Evolutionary conservation across 129 eudicot genomes (phyloP).

Genomic region (Kitagawia praeruptora): DNA sequence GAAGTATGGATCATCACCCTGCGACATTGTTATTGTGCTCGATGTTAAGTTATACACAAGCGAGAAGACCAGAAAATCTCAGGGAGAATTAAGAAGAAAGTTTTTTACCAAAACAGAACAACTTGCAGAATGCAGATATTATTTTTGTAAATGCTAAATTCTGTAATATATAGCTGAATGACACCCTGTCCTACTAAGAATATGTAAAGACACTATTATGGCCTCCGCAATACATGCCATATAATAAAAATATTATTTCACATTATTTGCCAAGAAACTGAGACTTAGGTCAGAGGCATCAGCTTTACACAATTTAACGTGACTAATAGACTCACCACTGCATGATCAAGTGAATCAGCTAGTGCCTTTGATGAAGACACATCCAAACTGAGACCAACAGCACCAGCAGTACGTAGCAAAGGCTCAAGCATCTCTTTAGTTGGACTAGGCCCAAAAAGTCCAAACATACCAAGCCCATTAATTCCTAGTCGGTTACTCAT

Average conservation of each 20-base stretch:
- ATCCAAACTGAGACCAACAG: slow-evolving; percentile 78
- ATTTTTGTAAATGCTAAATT: too few relatives aligned
- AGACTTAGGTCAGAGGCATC: neutral
- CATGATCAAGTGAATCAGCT: slow-evolving; percentile 97
- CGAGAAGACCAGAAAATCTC: neutral
- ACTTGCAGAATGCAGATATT: too few relatives aligned
- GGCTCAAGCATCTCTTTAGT: slow-evolving; percentile 98
- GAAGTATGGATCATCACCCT: slow-evolving; percentile 94
- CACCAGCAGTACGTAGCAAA: slow-evolving; percentile 80
- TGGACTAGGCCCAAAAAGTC: slow-evolving; percentile 23
- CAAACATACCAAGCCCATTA: neutral
- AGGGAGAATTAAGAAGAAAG: too few relatives aligned
- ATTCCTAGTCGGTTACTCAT: neutral
- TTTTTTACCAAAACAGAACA: too few relatives aligned
- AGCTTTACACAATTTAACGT: neutral
- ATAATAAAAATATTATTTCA: too few relatives aligned
- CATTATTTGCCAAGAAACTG: too few relatives aligned
- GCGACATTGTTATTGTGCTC: slow-evolving; percentile 10
- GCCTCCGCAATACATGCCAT: too few relatives aligned
- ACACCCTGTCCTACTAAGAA: too few relatives aligned
- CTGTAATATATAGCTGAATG: too few relatives aligned
- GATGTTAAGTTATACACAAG: neutral
- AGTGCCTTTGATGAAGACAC: slow-evolving; percentile 90
- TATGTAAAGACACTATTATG: too few relatives aligned
- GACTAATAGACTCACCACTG: slow-evolving; percentile 50